These are phyloP conservation scores for Candida silvatica DNA, from an alignment of 805 yeast genomes.

Conservation along the genomic window DNA sequence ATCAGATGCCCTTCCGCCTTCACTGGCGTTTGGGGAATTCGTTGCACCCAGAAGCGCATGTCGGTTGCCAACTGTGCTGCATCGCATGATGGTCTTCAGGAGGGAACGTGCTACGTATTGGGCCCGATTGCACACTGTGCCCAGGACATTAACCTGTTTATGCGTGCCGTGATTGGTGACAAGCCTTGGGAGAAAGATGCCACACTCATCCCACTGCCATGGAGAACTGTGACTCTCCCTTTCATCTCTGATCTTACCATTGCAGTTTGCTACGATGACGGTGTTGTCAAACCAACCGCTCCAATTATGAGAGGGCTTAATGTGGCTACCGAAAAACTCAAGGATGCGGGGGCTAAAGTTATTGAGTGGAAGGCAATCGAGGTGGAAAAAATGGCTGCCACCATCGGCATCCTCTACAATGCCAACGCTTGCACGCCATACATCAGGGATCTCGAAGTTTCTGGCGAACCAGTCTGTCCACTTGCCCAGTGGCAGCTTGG, in stretches of 20 bases:
- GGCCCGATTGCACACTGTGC: slow-evolving; percentile 41
- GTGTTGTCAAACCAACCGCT: slow-evolving; percentile 44
- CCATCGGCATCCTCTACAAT: slow-evolving; percentile 43
- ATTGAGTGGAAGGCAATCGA: slow-evolving; percentile 43
- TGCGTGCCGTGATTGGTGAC: slow-evolving; percentile 35
- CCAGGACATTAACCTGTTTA: slow-evolving; percentile 38
- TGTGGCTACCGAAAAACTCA: slow-evolving; percentile 40
- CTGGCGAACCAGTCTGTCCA: slow-evolving; percentile 60
- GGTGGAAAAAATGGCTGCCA: slow-evolving; percentile 45
- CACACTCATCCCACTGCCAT: slow-evolving; percentile 38
- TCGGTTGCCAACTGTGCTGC: slow-evolving; percentile 30
- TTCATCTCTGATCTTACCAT: slow-evolving; percentile 29
- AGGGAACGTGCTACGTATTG: slow-evolving; percentile 33
- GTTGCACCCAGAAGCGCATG: slow-evolving; percentile 41
- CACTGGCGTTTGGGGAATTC: slow-evolving; percentile 41
- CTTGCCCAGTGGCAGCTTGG: slow-evolving; percentile 44
- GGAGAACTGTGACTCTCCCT: slow-evolving; percentile 33
- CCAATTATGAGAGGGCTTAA: slow-evolving; percentile 34
- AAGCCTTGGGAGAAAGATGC: slow-evolving; percentile 54
- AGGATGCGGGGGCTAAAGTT: slow-evolving; percentile 45
- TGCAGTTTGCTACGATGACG: slow-evolving; percentile 41
- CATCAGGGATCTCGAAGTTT: slow-evolving; percentile 33
- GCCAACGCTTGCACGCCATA: slow-evolving; percentile 55
- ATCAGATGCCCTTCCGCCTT: slow-evolving; percentile 48
- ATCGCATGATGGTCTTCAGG: slow-evolving; percentile 34